A percentile compares a stretch with the other conserved stretches of the same genome.
phyloP scores from a whole-genome alignment of 139 green algal genomes.

The Marvania coccoides region DNA sequence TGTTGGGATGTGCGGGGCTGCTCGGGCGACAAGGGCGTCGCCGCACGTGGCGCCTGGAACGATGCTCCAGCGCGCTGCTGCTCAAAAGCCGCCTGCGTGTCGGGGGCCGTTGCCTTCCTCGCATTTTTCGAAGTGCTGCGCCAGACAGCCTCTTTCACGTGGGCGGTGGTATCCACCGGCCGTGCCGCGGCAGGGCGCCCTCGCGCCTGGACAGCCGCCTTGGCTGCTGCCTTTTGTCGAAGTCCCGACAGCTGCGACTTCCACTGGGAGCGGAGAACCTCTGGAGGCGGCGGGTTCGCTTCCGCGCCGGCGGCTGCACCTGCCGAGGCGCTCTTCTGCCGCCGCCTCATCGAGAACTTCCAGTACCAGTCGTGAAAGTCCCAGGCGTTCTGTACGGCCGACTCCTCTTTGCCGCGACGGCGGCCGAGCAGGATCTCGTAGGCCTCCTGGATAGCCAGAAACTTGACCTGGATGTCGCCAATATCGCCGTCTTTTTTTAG shows the following conservation, averaged over 20 bases:
- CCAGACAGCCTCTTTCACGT: not conserved
- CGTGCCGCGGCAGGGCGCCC: not conserved
- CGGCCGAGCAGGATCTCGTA: conserved; percentile 31
- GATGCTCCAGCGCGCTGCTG: not conserved
- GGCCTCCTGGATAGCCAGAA: conserved; percentile 30
- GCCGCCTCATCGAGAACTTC: conserved; percentile 18
- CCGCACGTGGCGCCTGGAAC: not conserved
- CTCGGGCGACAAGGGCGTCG: not conserved
- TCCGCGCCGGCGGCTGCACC: not conserved
- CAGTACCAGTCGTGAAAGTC: conserved; percentile 38
- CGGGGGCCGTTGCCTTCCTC: not conserved
- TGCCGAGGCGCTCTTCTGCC: not conserved
- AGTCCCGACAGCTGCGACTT: conserved; percentile 15
- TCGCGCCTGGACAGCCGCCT: not conserved
- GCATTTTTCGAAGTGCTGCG: conserved; percentile 12
- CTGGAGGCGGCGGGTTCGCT: not conserved
- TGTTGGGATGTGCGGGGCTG: no score
- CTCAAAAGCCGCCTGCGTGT: not conserved
- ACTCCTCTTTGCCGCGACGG: conserved; percentile 10
- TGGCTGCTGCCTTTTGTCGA: conserved; percentile 17
- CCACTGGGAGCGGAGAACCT: not conserved
- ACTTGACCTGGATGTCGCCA: conserved; percentile 2
- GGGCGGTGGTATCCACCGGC: not conserved
- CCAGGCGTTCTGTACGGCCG: not conserved
- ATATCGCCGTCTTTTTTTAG: not conserved